Conservation (phyloP, 2,329 filamentous ascomycete species). For the Aspergillus sp. region DNA sequence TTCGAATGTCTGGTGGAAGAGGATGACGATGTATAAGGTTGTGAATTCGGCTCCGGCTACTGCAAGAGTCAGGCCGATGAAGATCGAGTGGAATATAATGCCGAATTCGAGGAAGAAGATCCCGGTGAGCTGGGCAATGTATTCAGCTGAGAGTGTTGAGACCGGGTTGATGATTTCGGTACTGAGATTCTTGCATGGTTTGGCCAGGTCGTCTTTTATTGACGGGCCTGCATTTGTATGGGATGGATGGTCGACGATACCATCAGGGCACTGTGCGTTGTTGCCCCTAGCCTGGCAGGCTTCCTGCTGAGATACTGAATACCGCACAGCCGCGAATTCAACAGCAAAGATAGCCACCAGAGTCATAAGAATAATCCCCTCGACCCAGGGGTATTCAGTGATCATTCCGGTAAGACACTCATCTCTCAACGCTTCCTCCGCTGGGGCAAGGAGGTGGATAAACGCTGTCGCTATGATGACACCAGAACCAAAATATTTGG, state of each 20-base stretch:
- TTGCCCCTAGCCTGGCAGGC: constrained; percentile 28
- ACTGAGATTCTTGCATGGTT: no score
- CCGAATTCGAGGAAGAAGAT: constrained; percentile 95
- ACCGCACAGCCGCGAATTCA: constrained; percentile 78
- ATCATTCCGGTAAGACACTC: constrained; percentile 66
- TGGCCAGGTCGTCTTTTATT: constrained; percentile 67
- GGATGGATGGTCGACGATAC: no score
- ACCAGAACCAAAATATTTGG: constrained; percentile 90
- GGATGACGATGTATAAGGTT: constrained; percentile 64
- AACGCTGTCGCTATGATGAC: constrained; percentile 93
- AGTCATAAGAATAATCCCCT: constrained; percentile 82
- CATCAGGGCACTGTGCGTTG: constrained; percentile 35
- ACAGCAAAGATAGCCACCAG: constrained; percentile 85
- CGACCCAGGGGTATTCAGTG: constrained; percentile 75
- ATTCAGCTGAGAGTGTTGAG: constrained; percentile 35
- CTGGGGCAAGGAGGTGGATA: constrained; percentile 81
- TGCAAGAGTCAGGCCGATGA: constrained; percentile 80
- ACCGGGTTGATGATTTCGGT: constrained; percentile 48
- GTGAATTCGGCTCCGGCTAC: constrained; percentile 61
- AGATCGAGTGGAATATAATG: constrained; percentile 90
- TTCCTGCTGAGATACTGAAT: constrained; percentile 63
- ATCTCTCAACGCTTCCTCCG: constrained; percentile 71
- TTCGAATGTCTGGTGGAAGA: constrained; percentile 94
- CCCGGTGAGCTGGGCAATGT: constrained; percentile 76
- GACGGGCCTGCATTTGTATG: no score